Evolutionary conservation across 164 flowering plant genomes (phyloP).

Genomic region (Umbellularia californica): DNA sequence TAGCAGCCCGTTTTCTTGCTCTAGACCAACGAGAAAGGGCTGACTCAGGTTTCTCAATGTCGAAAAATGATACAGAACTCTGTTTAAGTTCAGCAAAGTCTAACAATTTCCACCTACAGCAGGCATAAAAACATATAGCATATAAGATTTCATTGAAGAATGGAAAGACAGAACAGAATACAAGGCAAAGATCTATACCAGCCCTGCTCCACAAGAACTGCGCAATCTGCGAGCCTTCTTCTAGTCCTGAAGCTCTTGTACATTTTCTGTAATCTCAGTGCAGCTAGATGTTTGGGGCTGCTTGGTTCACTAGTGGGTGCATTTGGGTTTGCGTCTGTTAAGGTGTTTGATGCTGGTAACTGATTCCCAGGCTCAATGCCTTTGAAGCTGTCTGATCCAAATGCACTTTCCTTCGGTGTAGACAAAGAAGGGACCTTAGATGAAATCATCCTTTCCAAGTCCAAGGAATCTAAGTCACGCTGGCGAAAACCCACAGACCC

Average conservation of each 20-base stretch:
- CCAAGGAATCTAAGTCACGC: conserved; percentile 16
- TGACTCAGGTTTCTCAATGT: conserved; percentile 65
- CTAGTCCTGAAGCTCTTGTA: conserved; percentile 91
- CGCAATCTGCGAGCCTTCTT: conserved; percentile 91
- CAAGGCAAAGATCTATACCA: conserved; percentile 37
- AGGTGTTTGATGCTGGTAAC: conserved; percentile 14
- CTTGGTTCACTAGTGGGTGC: conserved; percentile 23
- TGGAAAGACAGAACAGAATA: neutral
- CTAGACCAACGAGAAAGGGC: conserved; percentile 86
- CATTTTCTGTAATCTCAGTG: conserved; percentile 87
- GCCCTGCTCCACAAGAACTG: conserved; percentile 81
- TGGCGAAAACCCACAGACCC: conserved; percentile 53
- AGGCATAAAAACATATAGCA: neutral
- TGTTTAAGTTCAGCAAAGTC: conserved; percentile 87
- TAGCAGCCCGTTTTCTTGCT: conserved; percentile 87
- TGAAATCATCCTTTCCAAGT: conserved; percentile 38
- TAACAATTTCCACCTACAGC: conserved; percentile 37
- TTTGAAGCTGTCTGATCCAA: conserved; percentile 11
- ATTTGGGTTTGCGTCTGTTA: conserved; percentile 8
- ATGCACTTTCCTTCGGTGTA: conserved; percentile 4
- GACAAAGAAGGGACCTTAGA: conserved; percentile 17
- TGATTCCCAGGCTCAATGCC: conserved; percentile 10
- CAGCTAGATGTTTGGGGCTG: conserved; percentile 65
- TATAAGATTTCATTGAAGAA: neutral
- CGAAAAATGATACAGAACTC: conserved; percentile 86